Evolutionary conservation across 306 rosid genomes (phyloP), one percentile per base, ranked within the genome.

Genomic region (Vachellia collinsii): DNA sequence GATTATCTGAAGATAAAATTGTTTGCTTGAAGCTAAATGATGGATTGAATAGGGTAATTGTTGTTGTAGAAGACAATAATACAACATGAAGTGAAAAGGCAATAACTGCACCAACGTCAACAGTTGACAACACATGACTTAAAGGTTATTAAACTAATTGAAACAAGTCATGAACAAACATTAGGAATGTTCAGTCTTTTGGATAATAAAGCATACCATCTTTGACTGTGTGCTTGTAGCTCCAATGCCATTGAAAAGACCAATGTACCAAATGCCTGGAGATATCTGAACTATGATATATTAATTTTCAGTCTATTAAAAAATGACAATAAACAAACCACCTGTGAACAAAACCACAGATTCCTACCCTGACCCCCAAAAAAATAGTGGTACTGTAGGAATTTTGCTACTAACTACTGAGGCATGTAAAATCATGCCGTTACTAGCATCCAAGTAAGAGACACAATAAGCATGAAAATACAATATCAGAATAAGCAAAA

Each of bases 221-320:
- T 92, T 95, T 5, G 97, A 90, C 72, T 95, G 99, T 41, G 99
- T 91, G 81, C 99, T 90, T 69, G 89, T 75, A 53, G 90, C 77
- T 83, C 98, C 99, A 72, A 91, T 85, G 82, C 99, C 99, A 63
- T 95, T 95, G 90, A 95, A 95, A 77, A 95, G 86, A 76, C 99
- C 99, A 72, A 95, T 86, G 85, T 91, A 93, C 96, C 97, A 95
- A 78, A 90, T 92, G 69, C 99, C 99, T 81, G 98, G 89, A 87
- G 97, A 83, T 88, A 95, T 93, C 99, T 95, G 91, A 82, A 88
- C 61, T 78, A 81, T 34, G 80, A 64, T 53, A 63, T 76, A 53
- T 76, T 64, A 48, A 71, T 79, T 87, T 74, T 76, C 50, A 54
- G 64, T 58, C 69, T 44, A 68, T 62, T 85, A 17, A 25, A 71